Percentiles rank a stretch among this genome's conserved stretches.
These are phyloP conservation scores for Avicennia marina DNA, from an alignment of 257 asterid species.

Conservation along the genomic window DNA sequence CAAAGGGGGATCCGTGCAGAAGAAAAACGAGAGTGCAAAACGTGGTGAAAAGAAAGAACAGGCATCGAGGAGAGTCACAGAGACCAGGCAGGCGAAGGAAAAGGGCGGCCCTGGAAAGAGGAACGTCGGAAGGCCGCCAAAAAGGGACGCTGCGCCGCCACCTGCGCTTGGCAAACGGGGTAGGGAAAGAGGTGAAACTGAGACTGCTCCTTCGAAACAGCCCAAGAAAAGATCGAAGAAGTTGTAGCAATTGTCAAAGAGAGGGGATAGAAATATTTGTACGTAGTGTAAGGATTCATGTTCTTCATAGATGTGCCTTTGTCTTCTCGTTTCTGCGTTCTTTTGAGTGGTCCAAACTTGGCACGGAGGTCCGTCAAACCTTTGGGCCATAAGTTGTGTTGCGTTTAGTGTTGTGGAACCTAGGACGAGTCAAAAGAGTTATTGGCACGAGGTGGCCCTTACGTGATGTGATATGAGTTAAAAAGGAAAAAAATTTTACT, in stretches of 20 bases:
- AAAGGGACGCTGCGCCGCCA: constrained; percentile 40
- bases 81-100: constrained; percentile 35
- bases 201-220: constrained; percentile 40
- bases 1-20: constrained; percentile 38
- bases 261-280: not conserved
- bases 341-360: too few species aligned
- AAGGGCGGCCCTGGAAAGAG: constrained; percentile 49
- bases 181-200: constrained; percentile 41
- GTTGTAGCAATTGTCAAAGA: constrained; percentile 23
- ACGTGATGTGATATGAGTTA: too few species aligned
- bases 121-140: constrained; percentile 61
- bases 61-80: constrained; percentile 21
- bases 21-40: constrained; percentile 33
- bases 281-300: too few species aligned
- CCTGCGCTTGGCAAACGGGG: constrained; percentile 33
- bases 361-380: too few species aligned
- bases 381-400: too few species aligned
- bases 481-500: too few species aligned
- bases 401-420: too few species aligned
- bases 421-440: too few species aligned
- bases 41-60: constrained; percentile 43
- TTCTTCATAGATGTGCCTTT: too few species aligned
- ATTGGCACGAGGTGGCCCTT: too few species aligned
- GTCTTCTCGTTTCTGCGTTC: too few species aligned
- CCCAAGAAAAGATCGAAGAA: constrained; percentile 64